Conservation (phyloP, 208 protist genomes). For the Crithidia thermophila region DNA sequence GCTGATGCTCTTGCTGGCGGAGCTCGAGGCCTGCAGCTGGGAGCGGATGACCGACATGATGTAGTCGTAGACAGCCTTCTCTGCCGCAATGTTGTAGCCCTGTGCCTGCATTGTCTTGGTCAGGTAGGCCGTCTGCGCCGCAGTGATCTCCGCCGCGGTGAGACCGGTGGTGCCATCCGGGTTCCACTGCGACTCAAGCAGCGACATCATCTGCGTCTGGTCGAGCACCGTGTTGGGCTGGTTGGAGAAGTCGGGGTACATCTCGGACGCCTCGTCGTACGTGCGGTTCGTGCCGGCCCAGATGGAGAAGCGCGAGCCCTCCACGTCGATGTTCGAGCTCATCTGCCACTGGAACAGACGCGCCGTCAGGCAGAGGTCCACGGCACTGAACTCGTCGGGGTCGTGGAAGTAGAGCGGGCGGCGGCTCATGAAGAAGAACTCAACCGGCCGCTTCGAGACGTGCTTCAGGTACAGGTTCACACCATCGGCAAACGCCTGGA, state of each 20-base stretch:
- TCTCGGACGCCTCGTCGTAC: conserved; percentile 44
- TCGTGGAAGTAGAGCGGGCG: conserved; percentile 47
- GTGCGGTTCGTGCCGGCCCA: conserved; percentile 46
- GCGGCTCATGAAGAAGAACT: conserved; percentile 66
- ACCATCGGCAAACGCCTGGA: conserved; percentile 56
- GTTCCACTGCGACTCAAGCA: conserved; percentile 15
- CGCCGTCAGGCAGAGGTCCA: conserved; percentile 48
- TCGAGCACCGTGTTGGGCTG: conserved; percentile 43
- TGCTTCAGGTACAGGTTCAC: conserved; percentile 56
- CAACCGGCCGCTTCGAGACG: conserved; percentile 49
- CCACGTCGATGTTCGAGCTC: conserved; percentile 42
- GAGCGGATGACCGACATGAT: conserved; percentile 26
- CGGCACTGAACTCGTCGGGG: conserved; percentile 38
- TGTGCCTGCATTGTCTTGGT: not conserved
- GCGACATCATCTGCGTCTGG: conserved; percentile 27
- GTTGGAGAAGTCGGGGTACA: conserved; percentile 45
- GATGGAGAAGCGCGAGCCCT: conserved; percentile 45
- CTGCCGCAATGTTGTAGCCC: conserved; percentile 18
- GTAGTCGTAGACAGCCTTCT: conserved; percentile 38
- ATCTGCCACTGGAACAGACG: conserved; percentile 64
- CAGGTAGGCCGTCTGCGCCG: conserved; percentile 5
- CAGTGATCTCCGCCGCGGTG: not conserved
- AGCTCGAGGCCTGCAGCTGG: conserved; percentile 12
- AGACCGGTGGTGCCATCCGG: not conserved
- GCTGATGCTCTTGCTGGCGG: not conserved